Percentiles rank a stretch among this genome's conserved stretches.
Conservation (phyloP, 176 grass and related monocot species). For the Hyparrhenia diplandra region DNA sequence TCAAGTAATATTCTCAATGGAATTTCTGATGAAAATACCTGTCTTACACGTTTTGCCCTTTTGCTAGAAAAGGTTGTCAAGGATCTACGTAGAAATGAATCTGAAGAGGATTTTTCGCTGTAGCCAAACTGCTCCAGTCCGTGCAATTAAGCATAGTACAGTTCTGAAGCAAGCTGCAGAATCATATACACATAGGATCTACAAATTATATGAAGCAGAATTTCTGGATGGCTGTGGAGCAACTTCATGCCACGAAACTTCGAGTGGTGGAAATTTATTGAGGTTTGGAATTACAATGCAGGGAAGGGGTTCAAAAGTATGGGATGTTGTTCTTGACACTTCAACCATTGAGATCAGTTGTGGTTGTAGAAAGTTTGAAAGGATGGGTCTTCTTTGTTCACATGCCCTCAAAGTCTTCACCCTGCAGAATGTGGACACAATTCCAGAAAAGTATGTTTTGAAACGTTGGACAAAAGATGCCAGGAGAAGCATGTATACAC, state of each 20-base stretch:
- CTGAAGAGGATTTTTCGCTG: constrained; percentile 82
- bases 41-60: constrained; percentile 63
- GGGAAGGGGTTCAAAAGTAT: constrained; percentile 69
- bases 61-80: constrained; percentile 73
- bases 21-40: constrained; percentile 71
- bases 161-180: constrained; percentile 73
- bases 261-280: constrained; percentile 49
- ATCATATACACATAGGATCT: constrained; percentile 70
- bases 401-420: constrained; percentile 74
- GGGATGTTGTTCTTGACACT: constrained; percentile 58
- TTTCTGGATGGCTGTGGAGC: constrained; percentile 81
- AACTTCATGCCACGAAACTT: constrained; percentile 62
- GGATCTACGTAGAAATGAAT: constrained; percentile 60
- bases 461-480: constrained; percentile 89
- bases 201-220: constrained; percentile 85
- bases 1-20: constrained; percentile 73
- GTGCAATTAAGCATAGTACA: constrained; percentile 73
- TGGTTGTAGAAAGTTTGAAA: constrained; percentile 79
- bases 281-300: constrained; percentile 82
- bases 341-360: constrained; percentile 65
- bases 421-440: constrained; percentile 72
- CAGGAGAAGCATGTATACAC: constrained; percentile 58
- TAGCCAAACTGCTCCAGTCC: constrained; percentile 77
- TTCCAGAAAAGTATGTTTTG: constrained; percentile 80
- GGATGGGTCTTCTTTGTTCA: constrained; percentile 75